Conservation (phyloP, 2,329 filamentous ascomycete genomes). For the Exophiala calicioides region DNA sequence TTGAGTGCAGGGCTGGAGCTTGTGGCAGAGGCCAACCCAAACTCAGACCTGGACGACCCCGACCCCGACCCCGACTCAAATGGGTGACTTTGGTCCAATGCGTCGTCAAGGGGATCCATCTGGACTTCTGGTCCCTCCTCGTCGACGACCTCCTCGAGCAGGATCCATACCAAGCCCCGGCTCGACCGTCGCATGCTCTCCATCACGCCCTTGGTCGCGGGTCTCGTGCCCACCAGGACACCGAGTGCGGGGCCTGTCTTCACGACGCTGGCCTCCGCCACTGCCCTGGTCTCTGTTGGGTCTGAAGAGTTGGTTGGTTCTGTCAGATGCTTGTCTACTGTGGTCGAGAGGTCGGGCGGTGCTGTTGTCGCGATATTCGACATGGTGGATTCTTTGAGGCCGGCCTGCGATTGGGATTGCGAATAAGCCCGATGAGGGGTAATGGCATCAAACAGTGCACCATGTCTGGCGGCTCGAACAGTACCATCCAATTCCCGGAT, state of each 20-base stretch:
- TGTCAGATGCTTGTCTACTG: too few species aligned
- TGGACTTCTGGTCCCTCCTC: not conserved
- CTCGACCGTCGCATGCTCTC: slow-evolving; percentile 67
- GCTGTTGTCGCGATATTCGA: too few species aligned
- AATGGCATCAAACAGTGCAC: slow-evolving; percentile 6
- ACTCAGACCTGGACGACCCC: too few species aligned
- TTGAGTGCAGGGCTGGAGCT: too few species aligned
- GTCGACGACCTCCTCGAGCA: slow-evolving; percentile 43
- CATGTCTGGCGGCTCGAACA: slow-evolving; percentile 5
- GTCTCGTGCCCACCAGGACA: slow-evolving; percentile 66
- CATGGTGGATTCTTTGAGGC: too few species aligned
- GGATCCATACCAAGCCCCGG: slow-evolving; percentile 68
- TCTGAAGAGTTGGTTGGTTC: too few species aligned
- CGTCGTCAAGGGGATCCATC: not conserved
- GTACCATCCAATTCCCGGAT: slow-evolving; percentile 62
- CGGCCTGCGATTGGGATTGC: too few species aligned
- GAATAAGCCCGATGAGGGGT: not conserved
- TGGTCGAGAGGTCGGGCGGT: too few species aligned
- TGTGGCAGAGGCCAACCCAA: too few species aligned
- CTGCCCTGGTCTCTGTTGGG: too few species aligned
- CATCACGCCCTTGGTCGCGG: slow-evolving; percentile 76
- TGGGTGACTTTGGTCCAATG: not conserved
- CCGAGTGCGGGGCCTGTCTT: slow-evolving; percentile 53
- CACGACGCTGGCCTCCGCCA: too few species aligned
- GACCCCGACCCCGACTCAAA: too few species aligned